Base-by-base conservation (phyloP, 169 alveolate genomes). In the Plasmodium gallinaceum region DNA sequence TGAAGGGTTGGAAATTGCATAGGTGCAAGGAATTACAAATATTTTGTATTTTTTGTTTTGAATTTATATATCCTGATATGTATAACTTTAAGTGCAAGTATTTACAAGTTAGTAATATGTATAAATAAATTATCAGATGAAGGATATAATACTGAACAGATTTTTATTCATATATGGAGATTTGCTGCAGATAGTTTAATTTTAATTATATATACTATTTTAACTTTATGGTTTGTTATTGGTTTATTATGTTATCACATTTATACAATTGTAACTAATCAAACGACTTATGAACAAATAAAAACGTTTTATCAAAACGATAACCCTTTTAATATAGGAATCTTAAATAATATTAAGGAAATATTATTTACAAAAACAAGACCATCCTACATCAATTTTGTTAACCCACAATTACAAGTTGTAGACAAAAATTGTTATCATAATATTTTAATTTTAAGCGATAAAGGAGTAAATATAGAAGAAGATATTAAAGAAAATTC, bases 11-110 rank as follows among this genome's bases (percentile, higher is more conserved):
- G 98, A 18, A 95, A 94, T 32, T 97, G 98, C 83, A 93, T 96
- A 5, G 98, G 98, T n/a, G 95, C 95, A 71, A 92, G 97, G 88
- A 97, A 97, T 88, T 96, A 97, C 91, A 90, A 91, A 90, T 88
- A 66, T 75, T 90, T 80, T 71, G 93, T 93, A 61, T 91, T 86
- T 92, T 88, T 85, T 43, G 92, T 94, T 88, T 74, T 92, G 20
- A 60, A 70, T 43, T 54, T 87, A 57, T 91, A 93, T 20, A 85
- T 86, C 62, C 20, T 92, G 58, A 88, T 78, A 62, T 74, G 83
- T 45, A 64, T 88, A 51, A 61, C 92, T 26, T 62, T 90, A 18
- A 58, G 90, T 6, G 72, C 90, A 6, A 76, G 92, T 65, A 74
- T 74, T 58, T 87, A 87, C 32, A 91, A 91, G 60, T 62, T 85